These are phyloP conservation scores for Gonapodya sp. DNA, from an alignment of 192 early-diverging fungal genomes.

Conservation along the genomic window DNA sequence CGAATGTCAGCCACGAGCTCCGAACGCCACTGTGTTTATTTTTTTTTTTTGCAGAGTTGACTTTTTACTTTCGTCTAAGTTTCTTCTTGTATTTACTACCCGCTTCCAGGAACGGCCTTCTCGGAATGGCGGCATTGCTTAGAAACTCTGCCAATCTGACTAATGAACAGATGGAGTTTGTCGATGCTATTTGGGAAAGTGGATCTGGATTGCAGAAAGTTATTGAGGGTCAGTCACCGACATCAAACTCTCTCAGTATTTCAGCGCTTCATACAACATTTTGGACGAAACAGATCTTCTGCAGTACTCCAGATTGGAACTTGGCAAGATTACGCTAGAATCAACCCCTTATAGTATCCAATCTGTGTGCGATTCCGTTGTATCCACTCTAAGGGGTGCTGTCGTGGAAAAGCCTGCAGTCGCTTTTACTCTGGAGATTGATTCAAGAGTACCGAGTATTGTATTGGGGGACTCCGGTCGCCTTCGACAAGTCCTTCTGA, in stretches of 20 bases:
- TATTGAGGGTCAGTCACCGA: no score
- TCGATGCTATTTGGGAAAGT: neutral
- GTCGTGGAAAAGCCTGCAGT: neutral
- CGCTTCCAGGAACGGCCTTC: constrained; percentile 11
- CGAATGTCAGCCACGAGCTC: constrained; percentile 16
- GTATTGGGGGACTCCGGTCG: constrained; percentile 41
- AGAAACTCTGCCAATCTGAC: neutral
- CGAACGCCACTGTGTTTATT: constrained; percentile 15
- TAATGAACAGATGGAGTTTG: neutral
- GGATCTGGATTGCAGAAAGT: neutral
- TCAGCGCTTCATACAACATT: no score
- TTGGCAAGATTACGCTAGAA: neutral
- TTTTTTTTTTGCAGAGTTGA: no score
- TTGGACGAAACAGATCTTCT: no score
- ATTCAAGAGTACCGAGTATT: neutral
- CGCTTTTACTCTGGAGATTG: neutral
- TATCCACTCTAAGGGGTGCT: neutral
- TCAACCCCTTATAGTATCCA: neutral
- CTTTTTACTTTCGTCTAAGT: no score
- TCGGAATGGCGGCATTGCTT: constrained; percentile 1
- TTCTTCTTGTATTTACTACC: no score
- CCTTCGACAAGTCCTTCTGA: constrained; percentile 41
- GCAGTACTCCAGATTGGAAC: neutral
- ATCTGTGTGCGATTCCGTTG: neutral
- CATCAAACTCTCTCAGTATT: no score